phyloP scores from a whole-genome alignment of 495 filamentous ascomycete genomes.

The Terfezia claveryi region DNA sequence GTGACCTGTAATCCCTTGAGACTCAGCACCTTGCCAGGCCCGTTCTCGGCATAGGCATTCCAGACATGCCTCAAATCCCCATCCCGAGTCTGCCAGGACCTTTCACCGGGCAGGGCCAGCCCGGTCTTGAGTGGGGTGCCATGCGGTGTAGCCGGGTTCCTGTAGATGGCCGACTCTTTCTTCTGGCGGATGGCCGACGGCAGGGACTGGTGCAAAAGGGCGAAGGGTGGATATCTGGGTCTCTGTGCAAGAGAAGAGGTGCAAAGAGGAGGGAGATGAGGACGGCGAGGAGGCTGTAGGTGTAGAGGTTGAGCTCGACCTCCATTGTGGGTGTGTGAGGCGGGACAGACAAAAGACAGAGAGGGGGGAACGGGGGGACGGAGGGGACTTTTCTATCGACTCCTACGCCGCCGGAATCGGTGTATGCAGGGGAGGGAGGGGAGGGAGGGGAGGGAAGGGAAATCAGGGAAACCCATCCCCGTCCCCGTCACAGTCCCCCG shows the following conservation, averaged over 20 bases:
- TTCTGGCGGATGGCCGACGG: constrained; percentile 56
- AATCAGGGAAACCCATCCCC: not conserved
- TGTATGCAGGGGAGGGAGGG: not conserved
- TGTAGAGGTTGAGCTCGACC: constrained; percentile 14
- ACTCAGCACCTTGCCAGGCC: constrained; percentile 49
- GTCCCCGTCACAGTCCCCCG: too few relatives aligned
- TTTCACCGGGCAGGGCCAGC: constrained; percentile 57
- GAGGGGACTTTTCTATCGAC: not conserved
- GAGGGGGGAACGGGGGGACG: not conserved
- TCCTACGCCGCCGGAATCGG: too few relatives aligned
- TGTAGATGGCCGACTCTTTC: constrained; percentile 63
- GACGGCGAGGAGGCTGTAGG: constrained; percentile 34
- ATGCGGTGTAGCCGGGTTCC: constrained; percentile 60
- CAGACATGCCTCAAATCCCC: constrained; percentile 89
- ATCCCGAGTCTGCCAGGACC: constrained; percentile 57
- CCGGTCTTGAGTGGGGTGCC: constrained; percentile 63
- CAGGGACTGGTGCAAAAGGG: constrained; percentile 65
- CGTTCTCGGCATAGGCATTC: constrained; percentile 46
- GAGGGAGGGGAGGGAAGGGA: too few relatives aligned
- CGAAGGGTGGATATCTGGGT: constrained; percentile 76
- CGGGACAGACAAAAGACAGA: not conserved
- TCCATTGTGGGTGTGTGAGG: constrained; percentile 4
- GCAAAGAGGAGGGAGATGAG: constrained; percentile 38
- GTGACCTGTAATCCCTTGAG: constrained; percentile 62
- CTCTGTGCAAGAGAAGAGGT: constrained; percentile 35